A percentile compares a stretch with the other conserved stretches of the same genome.
Evolutionary conservation across 2,329 filamentous ascomycete genomes (phyloP).

Genomic region (Nannizzia gypsea): DNA sequence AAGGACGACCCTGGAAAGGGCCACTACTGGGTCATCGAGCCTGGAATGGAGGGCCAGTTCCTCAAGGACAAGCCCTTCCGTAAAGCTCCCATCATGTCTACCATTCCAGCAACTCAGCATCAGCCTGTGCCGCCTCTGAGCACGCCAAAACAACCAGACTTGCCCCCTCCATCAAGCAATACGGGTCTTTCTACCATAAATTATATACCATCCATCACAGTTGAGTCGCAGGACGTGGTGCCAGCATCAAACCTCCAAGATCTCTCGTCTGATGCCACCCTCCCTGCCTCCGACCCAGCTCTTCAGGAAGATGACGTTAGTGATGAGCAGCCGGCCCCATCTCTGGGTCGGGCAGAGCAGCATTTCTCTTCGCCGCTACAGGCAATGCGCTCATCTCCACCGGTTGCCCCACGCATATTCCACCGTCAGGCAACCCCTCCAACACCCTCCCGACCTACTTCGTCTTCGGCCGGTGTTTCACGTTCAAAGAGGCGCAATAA

Average conservation of each 20-base stretch:
- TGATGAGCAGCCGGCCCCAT: conserved; percentile 30
- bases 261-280: conserved; percentile 65
- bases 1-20: conserved; percentile 97
- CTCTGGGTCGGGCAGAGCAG: conserved; percentile 6
- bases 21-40: conserved; percentile 89
- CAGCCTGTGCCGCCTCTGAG: not conserved
- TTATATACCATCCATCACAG: conserved; percentile 8
- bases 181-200: conserved; percentile 10
- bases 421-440: conserved; percentile 57
- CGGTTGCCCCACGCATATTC: conserved; percentile 50
- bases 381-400: conserved; percentile 78
- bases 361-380: conserved; percentile 37
- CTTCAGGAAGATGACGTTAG: conserved; percentile 44
- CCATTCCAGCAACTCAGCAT: conserved; percentile 21
- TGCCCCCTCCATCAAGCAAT: conserved; percentile 10
- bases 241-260: conserved; percentile 36
- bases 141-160: conserved; percentile 1
- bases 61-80: conserved; percentile 66
- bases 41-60: conserved; percentile 81
- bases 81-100: conserved; percentile 34
- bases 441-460: conserved; percentile 53
- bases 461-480: conserved; percentile 50
- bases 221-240: conserved; percentile 5
- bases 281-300: conserved; percentile 57
- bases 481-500: conserved; percentile 60